These are phyloP conservation scores for Lactarius deliciosus DNA, from an alignment of 768 basidiomycete species.

Conservation along the genomic window DNA sequence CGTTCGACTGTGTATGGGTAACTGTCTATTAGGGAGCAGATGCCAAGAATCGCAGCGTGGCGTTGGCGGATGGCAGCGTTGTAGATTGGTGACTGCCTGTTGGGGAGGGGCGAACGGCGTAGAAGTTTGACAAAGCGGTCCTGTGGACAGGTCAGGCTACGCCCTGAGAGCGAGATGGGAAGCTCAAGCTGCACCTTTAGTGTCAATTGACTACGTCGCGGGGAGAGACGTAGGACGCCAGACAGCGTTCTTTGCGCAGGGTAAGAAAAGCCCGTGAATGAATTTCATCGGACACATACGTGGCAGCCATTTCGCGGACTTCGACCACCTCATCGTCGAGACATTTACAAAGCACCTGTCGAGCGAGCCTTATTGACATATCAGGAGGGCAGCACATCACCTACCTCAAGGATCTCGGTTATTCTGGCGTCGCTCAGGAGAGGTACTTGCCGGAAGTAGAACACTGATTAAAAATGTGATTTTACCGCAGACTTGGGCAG, in stretches of 20 bases:
- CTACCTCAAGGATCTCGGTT: slow-evolving; percentile 76
- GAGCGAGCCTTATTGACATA: slow-evolving; percentile 2
- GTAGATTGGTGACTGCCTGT: slow-evolving; percentile 63
- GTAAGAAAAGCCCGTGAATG: neutral
- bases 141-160: slow-evolving; percentile 41
- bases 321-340: slow-evolving; percentile 86
- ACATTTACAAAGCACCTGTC: slow-evolving; percentile 75
- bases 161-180: slow-evolving; percentile 31
- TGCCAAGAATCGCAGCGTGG: slow-evolving; percentile 92
- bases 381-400: slow-evolving; percentile 23
- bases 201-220: slow-evolving; percentile 70
- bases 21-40: slow-evolving; percentile 89
- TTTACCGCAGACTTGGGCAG: neutral
- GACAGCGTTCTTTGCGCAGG: slow-evolving; percentile 62
- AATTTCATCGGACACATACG: slow-evolving; percentile 49
- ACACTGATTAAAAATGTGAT: slow-evolving; percentile 45
- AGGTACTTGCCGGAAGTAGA: slow-evolving; percentile 89
- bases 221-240: slow-evolving; percentile 79
- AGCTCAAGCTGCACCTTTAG: slow-evolving; percentile 53
- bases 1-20: slow-evolving; percentile 95
- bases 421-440: slow-evolving; percentile 73
- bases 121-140: slow-evolving; percentile 79
- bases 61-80: slow-evolving; percentile 70
- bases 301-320: slow-evolving; percentile 86
- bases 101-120: slow-evolving; percentile 64